Evolutionary conservation across 352 stramenopile species (phyloP).

Genomic region (Pythium coloratum): DNA sequence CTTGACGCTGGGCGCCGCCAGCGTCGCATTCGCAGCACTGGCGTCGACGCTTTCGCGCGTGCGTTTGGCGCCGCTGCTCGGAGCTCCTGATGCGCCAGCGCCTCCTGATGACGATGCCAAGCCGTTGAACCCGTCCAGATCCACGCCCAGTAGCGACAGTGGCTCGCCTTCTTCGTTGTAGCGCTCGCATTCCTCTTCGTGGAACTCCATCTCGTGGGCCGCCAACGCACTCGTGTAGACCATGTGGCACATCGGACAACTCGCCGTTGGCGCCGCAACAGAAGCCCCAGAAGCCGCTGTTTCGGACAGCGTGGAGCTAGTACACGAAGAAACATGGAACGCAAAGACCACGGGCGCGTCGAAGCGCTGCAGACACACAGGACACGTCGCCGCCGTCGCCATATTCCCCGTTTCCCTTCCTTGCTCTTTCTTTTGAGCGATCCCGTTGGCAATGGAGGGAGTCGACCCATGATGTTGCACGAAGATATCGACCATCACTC

Average conservation of each 20-base stretch:
- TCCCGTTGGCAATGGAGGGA: slow-evolving; percentile 5
- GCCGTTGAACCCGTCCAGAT: slow-evolving; percentile 4
- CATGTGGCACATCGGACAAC: slow-evolving; percentile 62
- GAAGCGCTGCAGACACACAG: slow-evolving; percentile 50
- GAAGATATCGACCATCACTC: slow-evolving; percentile 11
- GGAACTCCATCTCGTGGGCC: slow-evolving; percentile 66
- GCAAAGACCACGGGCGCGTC: slow-evolving; percentile 38
- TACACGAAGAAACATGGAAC: slow-evolving; percentile 58
- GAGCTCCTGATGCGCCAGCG: neutral
- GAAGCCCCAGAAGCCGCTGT: slow-evolving; percentile 14
- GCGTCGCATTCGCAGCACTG: neutral
- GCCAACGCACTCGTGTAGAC: slow-evolving; percentile 52
- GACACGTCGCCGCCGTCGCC: slow-evolving; percentile 37
- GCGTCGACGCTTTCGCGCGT: slow-evolving; percentile 24
- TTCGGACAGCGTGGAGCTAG: slow-evolving; percentile 18
- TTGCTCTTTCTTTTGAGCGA: neutral
- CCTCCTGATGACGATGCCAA: neutral
- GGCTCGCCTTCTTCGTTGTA: slow-evolving; percentile 41
- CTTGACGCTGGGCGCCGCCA: slow-evolving; percentile 25
- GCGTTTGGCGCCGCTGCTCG: slow-evolving; percentile 32
- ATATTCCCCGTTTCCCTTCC: slow-evolving; percentile 4
- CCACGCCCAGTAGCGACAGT: slow-evolving; percentile 11
- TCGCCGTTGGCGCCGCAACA: slow-evolving; percentile 14
- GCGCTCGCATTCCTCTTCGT: slow-evolving; percentile 76
- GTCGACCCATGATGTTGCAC: slow-evolving; percentile 5